Evolutionary conservation across 768 basidiomycete genomes (phyloP), one percentile per base, ranked within the genome.

Genomic region (Dioszegia hungarica): DNA sequence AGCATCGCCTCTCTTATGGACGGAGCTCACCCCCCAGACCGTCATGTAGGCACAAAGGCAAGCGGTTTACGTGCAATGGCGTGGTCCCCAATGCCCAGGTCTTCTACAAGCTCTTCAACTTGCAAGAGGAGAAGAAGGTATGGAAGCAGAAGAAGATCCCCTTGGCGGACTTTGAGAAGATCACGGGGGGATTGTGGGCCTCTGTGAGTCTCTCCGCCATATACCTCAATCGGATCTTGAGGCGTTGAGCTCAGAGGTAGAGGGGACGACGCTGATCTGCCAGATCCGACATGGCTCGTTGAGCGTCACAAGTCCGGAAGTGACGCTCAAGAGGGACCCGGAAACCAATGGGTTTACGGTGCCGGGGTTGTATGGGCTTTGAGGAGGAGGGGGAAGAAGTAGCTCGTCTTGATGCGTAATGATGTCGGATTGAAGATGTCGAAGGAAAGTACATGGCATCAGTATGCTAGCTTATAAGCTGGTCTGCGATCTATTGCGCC

Each of bases 121-220:
- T 50, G 19, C 5, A n/a, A 17, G 33, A 36, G 22, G 34, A 36
- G 37, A 50, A 36, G 34, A 37, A 37, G 36, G 48, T 10, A 24
- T 50, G 48, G 48, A 50, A 50, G 34, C 48, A 50, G 48, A 50
- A 50, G 34, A 50, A 50, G 20, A 50, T 50, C 27, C 31, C 48
- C 36, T 19, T 31, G 48, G 48, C 36, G 33, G 34, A 50, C 11
- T 37, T 50, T n/a, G 33, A 50, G 36, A 22, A 25, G n/a, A 50
- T 50, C 34, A 36, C 33, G 3, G 48, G 48, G 9, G 2, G 9
- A 12, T 15, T 50, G 15, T 36, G 8, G 5, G 48, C 48, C 24
- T 50, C 48, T 2, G 48, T 50, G 19, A 36, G 48, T 48, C 28
- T 20, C 6, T 25, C 4, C 24, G 10, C 43, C 27, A 8, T n/a